Conservation (phyloP, 75 land plant species). For the Selaginella moellendorffii region DNA sequence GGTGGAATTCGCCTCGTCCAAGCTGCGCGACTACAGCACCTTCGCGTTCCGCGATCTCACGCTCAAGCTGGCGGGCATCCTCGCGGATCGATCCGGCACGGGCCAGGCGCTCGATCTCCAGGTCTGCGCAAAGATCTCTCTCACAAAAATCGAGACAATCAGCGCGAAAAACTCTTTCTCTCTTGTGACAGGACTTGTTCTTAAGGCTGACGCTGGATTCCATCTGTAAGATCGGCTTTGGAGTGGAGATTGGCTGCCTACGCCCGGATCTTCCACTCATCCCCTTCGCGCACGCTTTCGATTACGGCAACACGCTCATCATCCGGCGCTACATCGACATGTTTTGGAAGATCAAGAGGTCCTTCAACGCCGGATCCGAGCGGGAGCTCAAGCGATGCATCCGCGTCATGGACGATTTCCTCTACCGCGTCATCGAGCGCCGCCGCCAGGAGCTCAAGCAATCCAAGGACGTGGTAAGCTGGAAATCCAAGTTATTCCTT, state of each 20-base stretch:
- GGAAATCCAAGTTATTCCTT: not conserved
- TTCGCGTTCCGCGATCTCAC: slow-evolving; percentile 33
- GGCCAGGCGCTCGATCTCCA: slow-evolving; percentile 28
- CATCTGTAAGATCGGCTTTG: slow-evolving; percentile 48
- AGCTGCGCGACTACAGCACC: slow-evolving; percentile 52
- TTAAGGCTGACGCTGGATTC: slow-evolving; percentile 41
- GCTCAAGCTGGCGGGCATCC: slow-evolving; percentile 21
- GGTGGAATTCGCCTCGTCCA: slow-evolving; percentile 52
- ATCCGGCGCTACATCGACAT: slow-evolving; percentile 29
- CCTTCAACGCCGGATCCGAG: slow-evolving; percentile 44
- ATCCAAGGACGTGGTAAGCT: slow-evolving; percentile 6
- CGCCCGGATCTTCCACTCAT: slow-evolving; percentile 18
- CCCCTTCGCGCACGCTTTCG: slow-evolving; percentile 26
- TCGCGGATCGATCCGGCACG: slow-evolving; percentile 13
- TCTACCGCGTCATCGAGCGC: slow-evolving; percentile 28
- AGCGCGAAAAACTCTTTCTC: not conserved
- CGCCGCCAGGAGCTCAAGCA: slow-evolving; percentile 21
- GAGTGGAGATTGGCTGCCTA: slow-evolving; percentile 30
- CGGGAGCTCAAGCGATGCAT: slow-evolving; percentile 24
- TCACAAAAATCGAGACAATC: not conserved
- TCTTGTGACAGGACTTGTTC: slow-evolving; percentile 36
- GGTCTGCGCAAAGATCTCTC: slow-evolving; percentile 8
- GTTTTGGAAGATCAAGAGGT: slow-evolving; percentile 40
- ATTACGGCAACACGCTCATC: slow-evolving; percentile 16
- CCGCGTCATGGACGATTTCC: slow-evolving; percentile 33